Percentiles rank a stretch among this genome's conserved stretches.
Conservation (phyloP, 179 eudicot species). For the Dionaea muscipula region DNA sequence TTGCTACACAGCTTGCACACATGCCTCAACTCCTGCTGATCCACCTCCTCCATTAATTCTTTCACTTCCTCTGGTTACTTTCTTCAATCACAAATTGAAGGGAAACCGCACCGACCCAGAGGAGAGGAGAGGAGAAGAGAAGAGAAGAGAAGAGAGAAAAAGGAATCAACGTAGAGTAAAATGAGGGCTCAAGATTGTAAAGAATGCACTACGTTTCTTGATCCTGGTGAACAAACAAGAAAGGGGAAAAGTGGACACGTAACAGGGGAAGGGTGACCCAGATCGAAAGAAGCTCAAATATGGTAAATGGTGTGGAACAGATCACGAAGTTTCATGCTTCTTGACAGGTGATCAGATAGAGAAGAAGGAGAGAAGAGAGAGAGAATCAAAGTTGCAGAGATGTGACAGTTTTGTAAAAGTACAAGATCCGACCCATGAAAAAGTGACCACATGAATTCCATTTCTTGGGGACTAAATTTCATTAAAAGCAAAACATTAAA, state of each 20-base stretch:
- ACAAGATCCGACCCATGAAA: conserved; percentile 23
- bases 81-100: not conserved
- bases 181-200: conserved; percentile 8
- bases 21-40: conserved; percentile 24
- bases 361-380: conserved; percentile 8
- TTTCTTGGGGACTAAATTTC: conserved; percentile 5
- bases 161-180: not conserved
- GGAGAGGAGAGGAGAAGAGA: no score
- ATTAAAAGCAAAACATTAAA: not conserved
- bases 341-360: conserved; percentile 20
- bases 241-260: not conserved
- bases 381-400: conserved; percentile 16
- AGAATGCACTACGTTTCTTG: conserved; percentile 10
- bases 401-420: conserved; percentile 17
- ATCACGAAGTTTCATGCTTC: conserved; percentile 44
- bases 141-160: not conserved
- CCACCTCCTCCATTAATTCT: conserved; percentile 14
- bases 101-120: not conserved
- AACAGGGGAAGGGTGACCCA: not conserved
- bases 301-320: conserved; percentile 32
- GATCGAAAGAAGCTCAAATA: conserved; percentile 26
- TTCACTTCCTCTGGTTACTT: not conserved
- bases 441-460: conserved; percentile 19
- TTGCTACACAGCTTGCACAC: conserved; percentile 29
- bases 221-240: not conserved